Conservation (phyloP, 2,329 filamentous ascomycete species). For the Xylariaceae sp. region DNA sequence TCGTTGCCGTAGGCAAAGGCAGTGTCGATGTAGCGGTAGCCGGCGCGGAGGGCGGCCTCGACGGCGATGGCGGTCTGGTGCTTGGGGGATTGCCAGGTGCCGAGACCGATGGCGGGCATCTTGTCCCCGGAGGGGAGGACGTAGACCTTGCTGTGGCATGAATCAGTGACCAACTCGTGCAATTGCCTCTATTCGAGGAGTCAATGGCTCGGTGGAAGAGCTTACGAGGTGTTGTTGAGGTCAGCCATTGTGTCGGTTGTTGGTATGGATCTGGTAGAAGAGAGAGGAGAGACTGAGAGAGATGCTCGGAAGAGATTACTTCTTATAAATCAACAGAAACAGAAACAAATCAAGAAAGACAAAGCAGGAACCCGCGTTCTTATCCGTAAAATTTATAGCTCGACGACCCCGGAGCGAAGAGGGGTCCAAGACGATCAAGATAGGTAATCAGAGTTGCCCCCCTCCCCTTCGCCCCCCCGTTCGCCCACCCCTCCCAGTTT, state of each 20-base stretch:
- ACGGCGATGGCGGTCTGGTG: slow-evolving; percentile 67
- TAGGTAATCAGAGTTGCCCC: no score
- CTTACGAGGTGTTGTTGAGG: slow-evolving; percentile 27
- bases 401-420: no score
- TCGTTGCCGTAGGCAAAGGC: slow-evolving; percentile 76
- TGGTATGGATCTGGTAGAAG: background rate
- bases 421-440: no score
- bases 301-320: background rate
- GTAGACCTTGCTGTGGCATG: slow-evolving; percentile 46
- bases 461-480: no score
- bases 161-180: background rate
- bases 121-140: slow-evolving; percentile 71
- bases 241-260: slow-evolving; percentile 24
- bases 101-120: slow-evolving; percentile 71
- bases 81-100: slow-evolving; percentile 71
- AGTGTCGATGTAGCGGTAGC: slow-evolving; percentile 73
- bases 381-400: no score
- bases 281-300: background rate
- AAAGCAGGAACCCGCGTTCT: no score
- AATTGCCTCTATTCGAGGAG: background rate
- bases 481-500: no score
- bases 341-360: no score
- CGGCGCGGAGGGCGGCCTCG: slow-evolving; percentile 59
- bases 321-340: no score
- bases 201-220: background rate